Base-by-base conservation (phyloP, 345 rosid genomes). In the Salix exigua region DNA sequence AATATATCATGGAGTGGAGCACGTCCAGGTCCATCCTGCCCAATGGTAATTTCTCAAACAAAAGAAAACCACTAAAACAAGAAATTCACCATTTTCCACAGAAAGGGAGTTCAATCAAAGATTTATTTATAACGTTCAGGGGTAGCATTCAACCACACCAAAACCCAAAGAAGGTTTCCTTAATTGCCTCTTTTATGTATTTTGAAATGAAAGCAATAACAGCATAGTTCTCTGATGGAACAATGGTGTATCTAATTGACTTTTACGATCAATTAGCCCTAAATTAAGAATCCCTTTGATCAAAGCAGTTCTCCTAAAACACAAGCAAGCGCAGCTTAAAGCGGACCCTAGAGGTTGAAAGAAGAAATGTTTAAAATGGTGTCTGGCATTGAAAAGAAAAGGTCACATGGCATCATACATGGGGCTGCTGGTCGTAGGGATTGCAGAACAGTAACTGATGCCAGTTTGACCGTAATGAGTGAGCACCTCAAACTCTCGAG, bases 401-500 rank as follows among this genome's bases (percentile, higher is more conserved):
- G 55, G 2, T 72, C 28, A 53, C 19, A 18, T 16, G 1, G 6
- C n/a, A 61, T 46, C 66, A 42, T 61, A 42, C 40, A 12, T 44
- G 7, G 26, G 2, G 14, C 66, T 69, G 33, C 48, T 67, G 30
- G 42, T 33, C 38, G 4, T 10, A 12, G 61, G 26, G 23, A 4
- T 40, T 31, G 42, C 46, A 23, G 50, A 68, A 66, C 30, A 70
- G 71, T 74, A 88, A 42, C 77, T 44, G 68, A 92, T 70, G 61
- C 96, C 96, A 16, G 82, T 86, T 78, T 76, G 81, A 71, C 77
- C 85, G 63, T 79, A 82, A 63, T 75, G 76, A 16, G 84, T 71
- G 71, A 81, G 78, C 72, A 90, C 86, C 82, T 87, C 88, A 62
- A 88, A 89, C 10, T 87, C 82, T 38, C 94, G 94, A 46, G 87